These are phyloP conservation scores for Phytophthora pseudosyringae DNA, from an alignment of 352 stramenopile genomes.

Conservation along the genomic window DNA sequence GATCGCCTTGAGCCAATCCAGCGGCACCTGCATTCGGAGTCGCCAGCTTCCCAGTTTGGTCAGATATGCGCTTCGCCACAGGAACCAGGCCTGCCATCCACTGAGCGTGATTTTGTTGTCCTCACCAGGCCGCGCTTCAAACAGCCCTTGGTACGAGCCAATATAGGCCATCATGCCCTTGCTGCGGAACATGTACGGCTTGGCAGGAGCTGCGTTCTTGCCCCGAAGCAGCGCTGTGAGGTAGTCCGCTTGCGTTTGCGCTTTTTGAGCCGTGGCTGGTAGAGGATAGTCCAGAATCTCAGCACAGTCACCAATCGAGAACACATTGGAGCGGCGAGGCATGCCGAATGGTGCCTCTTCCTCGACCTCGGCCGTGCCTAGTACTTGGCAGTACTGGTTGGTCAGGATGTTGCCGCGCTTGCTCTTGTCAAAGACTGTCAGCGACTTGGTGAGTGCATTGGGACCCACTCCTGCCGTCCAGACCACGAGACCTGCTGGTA, in stretches of 20 bases:
- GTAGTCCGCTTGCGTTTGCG: slow-evolving; percentile 73
- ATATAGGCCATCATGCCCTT: slow-evolving; percentile 95
- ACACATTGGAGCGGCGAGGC: slow-evolving; percentile 79
- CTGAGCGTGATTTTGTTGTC: slow-evolving; percentile 62
- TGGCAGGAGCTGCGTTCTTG: slow-evolving; percentile 47
- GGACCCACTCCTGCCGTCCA: slow-evolving; percentile 79
- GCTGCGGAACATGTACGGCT: slow-evolving; percentile 70
- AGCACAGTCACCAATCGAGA: slow-evolving; percentile 95
- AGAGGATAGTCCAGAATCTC: slow-evolving; percentile 85
- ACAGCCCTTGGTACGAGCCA: slow-evolving; percentile 92
- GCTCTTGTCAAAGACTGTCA: slow-evolving; percentile 70
- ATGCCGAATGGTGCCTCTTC: slow-evolving; percentile 55
- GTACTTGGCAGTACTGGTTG: slow-evolving; percentile 81
- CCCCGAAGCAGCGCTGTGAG: slow-evolving; percentile 57
- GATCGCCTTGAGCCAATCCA: slow-evolving; percentile 97
- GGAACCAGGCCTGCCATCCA: slow-evolving; percentile 88
- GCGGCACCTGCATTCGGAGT: slow-evolving; percentile 94
- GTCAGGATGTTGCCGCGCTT: slow-evolving; percentile 79
- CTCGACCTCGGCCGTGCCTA: slow-evolving; percentile 60
- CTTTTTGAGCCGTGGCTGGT: slow-evolving; percentile 92
- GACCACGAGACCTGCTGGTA: slow-evolving; percentile 71
- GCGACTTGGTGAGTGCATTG: slow-evolving; percentile 72
- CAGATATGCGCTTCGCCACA: slow-evolving; percentile 95
- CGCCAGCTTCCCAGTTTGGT: slow-evolving; percentile 94
- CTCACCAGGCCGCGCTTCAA: slow-evolving; percentile 57